Base-by-base conservation (phyloP, 2,329 filamentous ascomycete species). In the Chaetomiaceae sp. region DNA sequence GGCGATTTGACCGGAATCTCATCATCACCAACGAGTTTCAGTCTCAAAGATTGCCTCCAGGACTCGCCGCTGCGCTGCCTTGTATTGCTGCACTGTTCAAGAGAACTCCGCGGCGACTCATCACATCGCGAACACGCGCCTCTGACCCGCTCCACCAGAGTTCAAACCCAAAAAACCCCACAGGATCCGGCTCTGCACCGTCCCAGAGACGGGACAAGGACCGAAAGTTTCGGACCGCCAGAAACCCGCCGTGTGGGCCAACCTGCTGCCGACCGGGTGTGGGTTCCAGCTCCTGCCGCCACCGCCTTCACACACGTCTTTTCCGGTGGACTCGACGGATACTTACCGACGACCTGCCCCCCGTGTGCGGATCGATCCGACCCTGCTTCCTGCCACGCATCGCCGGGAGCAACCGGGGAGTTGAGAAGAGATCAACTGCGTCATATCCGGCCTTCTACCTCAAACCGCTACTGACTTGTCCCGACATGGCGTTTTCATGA, bases 401-500 rank as follows among this genome's bases (percentile, higher is more conserved):
- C 27, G 27, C n/a, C 2, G 14, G 17, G 22, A 47, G 20, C 34
- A 19, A 14, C 19, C 6, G 19, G 20, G 38, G 6, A 14, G 14
- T 40, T 31, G 25, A 27, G 40, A 29, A 4, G 19, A 34, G 17
- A 39, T 6, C 27, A 47, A 19, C 3, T 23, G 19, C n/a, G 6
- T 6, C 25, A 12, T 14, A 23, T 6, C 2, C 17, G 37, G 11
- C n/a, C 31, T 27, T 20, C 22, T 19, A 22, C n/a, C 9, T 11
- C 2, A 17, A 12, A n/a, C 9, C 36, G 14, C 19, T 27, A 23
- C 15, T 14, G 44, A 9, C 39, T 22, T 14, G 22, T 17, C 42
- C 19, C 45, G 52, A 40, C 27, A 56, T 56, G 54, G 49, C 44
- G 15, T 17, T 3, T 25, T 27, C 33, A 37, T 56, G 49, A 56